Evolutionary conservation across 768 basidiomycete genomes (phyloP), one percentile per base, ranked within the genome.

Genomic region (Lenzites betulinus): DNA sequence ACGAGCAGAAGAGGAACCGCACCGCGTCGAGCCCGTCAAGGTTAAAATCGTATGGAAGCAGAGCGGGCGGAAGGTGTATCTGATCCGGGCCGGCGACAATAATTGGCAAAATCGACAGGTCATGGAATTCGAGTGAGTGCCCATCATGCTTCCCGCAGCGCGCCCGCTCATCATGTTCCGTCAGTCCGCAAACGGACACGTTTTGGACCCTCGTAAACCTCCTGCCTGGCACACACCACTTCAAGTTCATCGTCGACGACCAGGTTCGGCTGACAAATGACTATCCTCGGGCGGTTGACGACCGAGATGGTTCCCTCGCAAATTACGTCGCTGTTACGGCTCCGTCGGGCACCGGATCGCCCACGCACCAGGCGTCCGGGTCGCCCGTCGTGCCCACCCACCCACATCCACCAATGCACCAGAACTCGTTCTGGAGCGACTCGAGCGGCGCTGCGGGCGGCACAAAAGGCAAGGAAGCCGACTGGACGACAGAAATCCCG

Each of bases 241-340:
- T 98, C 71, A 92, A 95, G 59, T 98, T 97, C 79, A 84, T 98
- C 64, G 92, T 98, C 61, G 96, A 98, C 72, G 92, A 90, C 48
- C 83, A 86, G 47, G 93, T 89, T 87, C 84, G 89, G 62, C 84
- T 90, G 7, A 84, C 89, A 2, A 82, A 88, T 64, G 86, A 91
- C 64, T 81, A 88, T n/a, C 90, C 92, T 7, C 88, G 90, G 25
- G 93, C 93, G 1, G 93, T 95, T 48, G 93, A 95, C 70, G 95
- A 98, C 71, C 63, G 66, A 25, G 91, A 94, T 68, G 96, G 96
- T 33, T 90, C 89, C 26, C 80, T 98, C 46, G 93, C 96, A 54
- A 98, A 98, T 76, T 98, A 96, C 71, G 87, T 98, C 59, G 87
- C 89, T 44, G 89, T 92, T 1, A 74, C 80, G 41, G 68, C 76